Base-by-base conservation (phyloP, 805 yeast species). In the Phaffomyces thermotolerans region DNA sequence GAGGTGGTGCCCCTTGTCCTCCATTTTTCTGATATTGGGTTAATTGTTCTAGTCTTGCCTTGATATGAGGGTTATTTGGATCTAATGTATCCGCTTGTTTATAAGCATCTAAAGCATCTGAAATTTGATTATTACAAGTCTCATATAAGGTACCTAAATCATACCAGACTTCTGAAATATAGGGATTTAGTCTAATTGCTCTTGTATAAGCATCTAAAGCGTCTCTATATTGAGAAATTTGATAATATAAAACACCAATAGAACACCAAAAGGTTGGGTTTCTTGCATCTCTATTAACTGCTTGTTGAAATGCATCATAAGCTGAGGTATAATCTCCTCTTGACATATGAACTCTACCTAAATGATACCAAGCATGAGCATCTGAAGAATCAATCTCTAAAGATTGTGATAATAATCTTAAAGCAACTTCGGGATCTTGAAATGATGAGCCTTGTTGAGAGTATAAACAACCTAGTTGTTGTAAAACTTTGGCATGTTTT, bases 211-310 rank as follows among this genome's bases (percentile, higher is more conserved):
- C 99, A 63, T 93, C 98, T 51, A 93, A 71, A 2, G 99, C 99
- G 62, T 93, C 99, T 45, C 96, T 75, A 67, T 87, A 93, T 68
- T 93, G 99, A 45, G 93, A 80, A 47, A 93, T 91, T 66, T 93
- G 97, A 65, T 91, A 93, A 67, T 93, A 93, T 46, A 93, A 73
- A 14, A 93, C 99, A 62, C 99, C 99, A 57, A 85, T 84, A 30
- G 90, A 82, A 55, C 95, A 85, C 99, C 99, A 93, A 71, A 93
- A 93, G 2, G 97, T 93, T 45, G 99, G 98, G 64, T 93, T 93
- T 62, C 97, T 77, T 33, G 95, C 84, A 64, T 93, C 98, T 50
- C 96, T 77, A 64, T 93, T 93, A 46, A 93, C 99, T 12, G 98
- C 98, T 63, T 90, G 97, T 68, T 93, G 99, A 76, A 91, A 93